phyloP scores from a whole-genome alignment of 2,329 filamentous ascomycete genomes.

The Ophiobolus disseminans region DNA sequence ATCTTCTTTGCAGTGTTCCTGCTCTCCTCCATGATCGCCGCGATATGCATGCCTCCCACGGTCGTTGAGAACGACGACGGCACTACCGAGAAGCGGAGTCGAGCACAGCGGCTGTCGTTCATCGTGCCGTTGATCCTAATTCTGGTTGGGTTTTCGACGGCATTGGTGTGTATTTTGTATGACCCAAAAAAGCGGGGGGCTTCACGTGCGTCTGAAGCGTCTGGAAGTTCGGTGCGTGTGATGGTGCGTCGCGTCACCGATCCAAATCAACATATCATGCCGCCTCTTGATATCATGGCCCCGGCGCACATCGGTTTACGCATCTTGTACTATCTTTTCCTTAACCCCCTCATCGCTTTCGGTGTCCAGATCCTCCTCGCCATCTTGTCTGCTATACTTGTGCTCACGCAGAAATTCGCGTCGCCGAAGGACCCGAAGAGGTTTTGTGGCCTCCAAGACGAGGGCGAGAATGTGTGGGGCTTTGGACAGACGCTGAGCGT shows the following conservation, averaged over 20 bases:
- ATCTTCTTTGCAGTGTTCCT: conserved; percentile 37
- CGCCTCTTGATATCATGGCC: neutral
- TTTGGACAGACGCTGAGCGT: conserved; percentile 43
- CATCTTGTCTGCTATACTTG: conserved; percentile 28
- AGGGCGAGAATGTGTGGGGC: conserved; percentile 37
- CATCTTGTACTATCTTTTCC: conserved; percentile 31
- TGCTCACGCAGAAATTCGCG: conserved; percentile 39
- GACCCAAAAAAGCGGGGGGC: conserved; percentile 17
- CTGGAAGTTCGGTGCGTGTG: conserved; percentile 1
- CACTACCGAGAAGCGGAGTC: conserved; percentile 12
- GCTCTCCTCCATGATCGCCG: conserved; percentile 35
- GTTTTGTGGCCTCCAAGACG: conserved; percentile 34
- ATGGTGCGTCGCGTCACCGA: conserved; percentile 16
- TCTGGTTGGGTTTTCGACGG: conserved; percentile 38
- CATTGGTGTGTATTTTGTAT: conserved; percentile 36
- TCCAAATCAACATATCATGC: conserved; percentile 2
- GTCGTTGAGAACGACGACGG: conserved; percentile 6
- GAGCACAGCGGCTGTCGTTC: conserved; percentile 29
- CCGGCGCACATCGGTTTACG: conserved; percentile 21
- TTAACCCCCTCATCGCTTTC: conserved; percentile 38
- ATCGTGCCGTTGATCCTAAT: conserved; percentile 36
- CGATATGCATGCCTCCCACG: conserved; percentile 26
- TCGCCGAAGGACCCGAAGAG: conserved; percentile 19
- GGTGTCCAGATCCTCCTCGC: conserved; percentile 36
- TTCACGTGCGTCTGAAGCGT: conserved; percentile 8